A percentile compares a stretch with the other conserved stretches of the same genome.
Conservation (phyloP, 2,329 filamentous ascomycete species). For the Biscogniauxia sp. region DNA sequence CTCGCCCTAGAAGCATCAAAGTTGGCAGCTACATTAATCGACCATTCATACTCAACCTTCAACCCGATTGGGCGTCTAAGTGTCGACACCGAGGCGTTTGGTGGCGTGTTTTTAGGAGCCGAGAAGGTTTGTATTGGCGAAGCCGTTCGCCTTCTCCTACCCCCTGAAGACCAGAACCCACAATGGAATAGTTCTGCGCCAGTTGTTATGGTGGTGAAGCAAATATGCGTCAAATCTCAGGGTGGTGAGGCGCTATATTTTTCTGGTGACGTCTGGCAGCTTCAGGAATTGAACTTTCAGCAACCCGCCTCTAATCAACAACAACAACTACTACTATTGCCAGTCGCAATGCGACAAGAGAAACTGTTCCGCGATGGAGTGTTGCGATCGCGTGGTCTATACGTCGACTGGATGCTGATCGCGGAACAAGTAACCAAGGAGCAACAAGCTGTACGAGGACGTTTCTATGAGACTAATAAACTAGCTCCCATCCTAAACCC, state of each 20-base stretch:
- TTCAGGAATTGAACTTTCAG: constrained; percentile 19
- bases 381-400: constrained; percentile 18
- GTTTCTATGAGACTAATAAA: constrained; percentile 57
- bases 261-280: constrained; percentile 30
- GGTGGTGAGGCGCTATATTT: constrained; percentile 16
- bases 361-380: constrained; percentile 31
- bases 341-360: constrained; percentile 26
- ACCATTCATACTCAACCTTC: constrained; percentile 50
- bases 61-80: constrained; percentile 34
- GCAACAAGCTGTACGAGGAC: constrained; percentile 48
- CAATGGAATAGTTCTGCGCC: constrained; percentile 31
- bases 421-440: constrained; percentile 26
- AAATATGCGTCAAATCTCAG: constrained; percentile 31
- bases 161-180: constrained; percentile 36
- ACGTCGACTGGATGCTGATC: constrained; percentile 34
- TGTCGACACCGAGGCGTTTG: constrained; percentile 36
- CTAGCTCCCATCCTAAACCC: constrained; percentile 51
- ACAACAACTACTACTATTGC: constrained; percentile 10
- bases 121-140: constrained; percentile 49
- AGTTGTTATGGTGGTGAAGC: constrained; percentile 36
- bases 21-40: constrained; percentile 47
- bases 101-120: constrained; percentile 50
- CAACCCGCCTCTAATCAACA: constrained; percentile 8
- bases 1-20: constrained; percentile 51
- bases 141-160: constrained; percentile 46